Evolutionary conservation across 805 yeast genomes (phyloP).

Genomic region (Candida krabiensis): DNA sequence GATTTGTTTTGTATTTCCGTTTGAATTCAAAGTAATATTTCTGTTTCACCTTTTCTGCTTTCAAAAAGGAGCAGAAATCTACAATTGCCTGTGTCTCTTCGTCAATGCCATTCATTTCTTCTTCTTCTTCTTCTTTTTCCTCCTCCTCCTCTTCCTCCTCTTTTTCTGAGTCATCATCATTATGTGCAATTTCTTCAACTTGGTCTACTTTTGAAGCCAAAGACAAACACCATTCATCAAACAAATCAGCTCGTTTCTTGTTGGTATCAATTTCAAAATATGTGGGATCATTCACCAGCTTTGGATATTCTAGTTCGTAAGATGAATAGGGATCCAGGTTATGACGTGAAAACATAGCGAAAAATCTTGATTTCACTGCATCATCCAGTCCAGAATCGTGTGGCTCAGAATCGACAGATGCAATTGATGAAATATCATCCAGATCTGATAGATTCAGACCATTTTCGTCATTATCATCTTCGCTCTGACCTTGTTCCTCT

Average conservation of each 20-base stretch:
- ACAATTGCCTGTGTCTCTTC: constrained; percentile 8
- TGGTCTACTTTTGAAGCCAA: constrained; percentile 1
- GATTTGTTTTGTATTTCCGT: constrained; percentile 16
- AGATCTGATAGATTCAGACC: constrained; percentile 19
- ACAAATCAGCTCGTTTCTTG: constrained; percentile 17
- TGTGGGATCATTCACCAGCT: constrained; percentile 21
- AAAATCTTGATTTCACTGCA: constrained; percentile 9
- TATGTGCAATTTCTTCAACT: not conserved
- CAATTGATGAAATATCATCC: constrained; percentile 6
- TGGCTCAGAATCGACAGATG: not conserved
- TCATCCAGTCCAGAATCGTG: not conserved
- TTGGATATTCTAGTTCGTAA: constrained; percentile 24
- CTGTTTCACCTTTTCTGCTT: constrained; percentile 9
- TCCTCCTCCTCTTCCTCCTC: too few relatives aligned
- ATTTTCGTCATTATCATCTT: constrained; percentile 1
- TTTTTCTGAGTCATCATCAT: too few relatives aligned
- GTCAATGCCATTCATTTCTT: constrained; percentile 6
- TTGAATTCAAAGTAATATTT: constrained; percentile 31
- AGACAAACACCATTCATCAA: constrained; percentile 25
- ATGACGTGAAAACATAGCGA: constrained; percentile 12
- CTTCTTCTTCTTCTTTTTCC: not conserved
- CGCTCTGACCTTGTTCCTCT: too few relatives aligned
- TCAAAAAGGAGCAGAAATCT: constrained; percentile 11
- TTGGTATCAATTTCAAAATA: constrained; percentile 23
- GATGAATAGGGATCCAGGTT: constrained; percentile 22